Percentiles rank a stretch among this genome's conserved stretches.
Evolutionary conservation across 352 stramenopile species (phyloP).

Genomic region (Thalassiosira oceanica): DNA sequence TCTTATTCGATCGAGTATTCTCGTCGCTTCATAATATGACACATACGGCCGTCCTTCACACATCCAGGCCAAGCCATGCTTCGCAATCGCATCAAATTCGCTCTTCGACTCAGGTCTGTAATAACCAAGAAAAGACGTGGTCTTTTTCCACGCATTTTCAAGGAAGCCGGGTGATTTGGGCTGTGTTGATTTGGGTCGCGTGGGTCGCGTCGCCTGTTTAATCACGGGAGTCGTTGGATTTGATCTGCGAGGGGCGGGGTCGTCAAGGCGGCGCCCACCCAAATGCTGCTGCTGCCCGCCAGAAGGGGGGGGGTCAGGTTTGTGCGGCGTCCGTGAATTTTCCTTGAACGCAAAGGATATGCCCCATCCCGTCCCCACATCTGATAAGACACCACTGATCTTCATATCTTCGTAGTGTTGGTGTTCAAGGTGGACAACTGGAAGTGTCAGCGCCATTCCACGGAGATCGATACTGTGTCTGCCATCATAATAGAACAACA

Average conservation of each 20-base stretch:
- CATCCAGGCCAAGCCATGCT: conserved; percentile 15
- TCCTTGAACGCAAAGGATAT: too few relatives aligned
- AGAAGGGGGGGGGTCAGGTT: too few relatives aligned
- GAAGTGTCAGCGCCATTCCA: neutral
- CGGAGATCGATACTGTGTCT: neutral
- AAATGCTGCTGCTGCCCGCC: neutral
- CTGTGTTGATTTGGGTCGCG: too few relatives aligned
- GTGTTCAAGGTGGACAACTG: neutral
- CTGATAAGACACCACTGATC: neutral
- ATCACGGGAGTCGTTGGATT: neutral
- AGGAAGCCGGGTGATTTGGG: neutral
- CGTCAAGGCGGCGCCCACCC: neutral
- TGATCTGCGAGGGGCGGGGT: neutral
- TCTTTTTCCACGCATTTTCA: too few relatives aligned
- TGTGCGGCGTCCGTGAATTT: too few relatives aligned
- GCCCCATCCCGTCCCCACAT: neutral
- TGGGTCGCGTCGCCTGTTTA: neutral
- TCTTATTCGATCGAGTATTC: conserved; percentile 9
- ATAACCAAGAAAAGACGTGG: too few relatives aligned
- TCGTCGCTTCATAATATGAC: conserved; percentile 14
- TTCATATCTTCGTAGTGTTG: neutral
- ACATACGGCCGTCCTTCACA: conserved; percentile 10
- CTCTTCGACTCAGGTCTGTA: conserved; percentile 26
- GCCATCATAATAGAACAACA: too few relatives aligned
- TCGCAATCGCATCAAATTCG: conserved; percentile 21